Percentiles rank a stretch among this genome's conserved stretches.
Evolutionary conservation across 2,329 filamentous ascomycete genomes (phyloP).

Genomic region (Colletotrichum navitas): DNA sequence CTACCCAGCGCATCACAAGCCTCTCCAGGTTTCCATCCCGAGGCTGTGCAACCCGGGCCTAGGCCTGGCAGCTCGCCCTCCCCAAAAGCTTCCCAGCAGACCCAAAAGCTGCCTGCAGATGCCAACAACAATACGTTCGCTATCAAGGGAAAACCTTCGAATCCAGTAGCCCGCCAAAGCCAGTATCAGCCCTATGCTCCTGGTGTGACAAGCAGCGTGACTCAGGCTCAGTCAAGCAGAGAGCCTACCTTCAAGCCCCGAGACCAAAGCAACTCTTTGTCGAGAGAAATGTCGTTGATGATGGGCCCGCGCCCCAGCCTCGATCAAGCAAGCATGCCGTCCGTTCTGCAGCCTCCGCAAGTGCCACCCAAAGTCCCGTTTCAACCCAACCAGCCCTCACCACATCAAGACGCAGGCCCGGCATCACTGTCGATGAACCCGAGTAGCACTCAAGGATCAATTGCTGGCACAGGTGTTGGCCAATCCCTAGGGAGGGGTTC

Average conservation of each 20-base stretch:
- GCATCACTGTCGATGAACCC: neutral
- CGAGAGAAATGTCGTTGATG: slow-evolving; percentile 47
- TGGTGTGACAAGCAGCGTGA: slow-evolving; percentile 7
- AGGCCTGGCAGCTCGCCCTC: neutral
- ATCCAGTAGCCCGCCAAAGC: slow-evolving; percentile 14
- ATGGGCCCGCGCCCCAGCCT: slow-evolving; percentile 42
- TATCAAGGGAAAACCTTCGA: slow-evolving; percentile 40
- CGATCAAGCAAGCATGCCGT: slow-evolving; percentile 43
- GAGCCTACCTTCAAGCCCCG: slow-evolving; percentile 11
- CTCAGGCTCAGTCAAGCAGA: neutral
- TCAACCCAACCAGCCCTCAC: neutral
- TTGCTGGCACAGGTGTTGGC: neutral
- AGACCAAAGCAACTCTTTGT: slow-evolving; percentile 44
- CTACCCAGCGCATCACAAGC: neutral
- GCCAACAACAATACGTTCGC: slow-evolving; percentile 1
- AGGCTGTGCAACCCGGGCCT: neutral
- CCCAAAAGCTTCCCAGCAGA: neutral
- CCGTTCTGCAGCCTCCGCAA: slow-evolving; percentile 46
- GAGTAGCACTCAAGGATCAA: neutral
- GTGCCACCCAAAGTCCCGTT: slow-evolving; percentile 43
- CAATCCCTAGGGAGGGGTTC: neutral
- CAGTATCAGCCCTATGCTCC: slow-evolving; percentile 41
- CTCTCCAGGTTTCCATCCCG: neutral
- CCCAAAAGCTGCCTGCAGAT: neutral
- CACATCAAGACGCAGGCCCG: neutral